A percentile compares a stretch with the other conserved stretches of the same genome.
These are phyloP conservation scores for Aspergillus hiratsukae DNA, from an alignment of 2,329 filamentous ascomycete genomes.

Conservation along the genomic window DNA sequence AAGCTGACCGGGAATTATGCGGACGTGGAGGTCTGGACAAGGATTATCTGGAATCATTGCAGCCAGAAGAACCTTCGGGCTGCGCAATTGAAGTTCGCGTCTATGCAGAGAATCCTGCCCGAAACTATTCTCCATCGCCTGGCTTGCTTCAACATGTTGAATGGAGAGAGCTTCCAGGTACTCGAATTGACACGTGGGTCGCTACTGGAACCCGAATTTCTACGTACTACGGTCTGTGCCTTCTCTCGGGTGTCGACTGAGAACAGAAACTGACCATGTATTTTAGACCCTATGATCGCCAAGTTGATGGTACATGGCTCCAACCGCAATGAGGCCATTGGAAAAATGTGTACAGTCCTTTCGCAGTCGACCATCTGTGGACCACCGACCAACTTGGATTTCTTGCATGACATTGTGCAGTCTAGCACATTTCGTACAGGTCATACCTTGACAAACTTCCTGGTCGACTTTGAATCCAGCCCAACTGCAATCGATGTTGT, in stretches of 20 bases:
- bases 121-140: constrained; percentile 55
- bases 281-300: constrained; percentile 49
- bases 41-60: constrained; percentile 39
- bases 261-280: neutral
- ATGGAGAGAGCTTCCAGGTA: constrained; percentile 48
- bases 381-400: constrained; percentile 56
- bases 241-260: neutral
- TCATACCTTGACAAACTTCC: constrained; percentile 55
- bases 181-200: constrained; percentile 62
- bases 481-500: constrained; percentile 54
- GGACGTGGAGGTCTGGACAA: constrained; percentile 44
- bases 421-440: constrained; percentile 46
- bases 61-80: constrained; percentile 42
- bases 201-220: constrained; percentile 54
- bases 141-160: constrained; percentile 55
- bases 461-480: constrained; percentile 48
- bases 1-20: constrained; percentile 48
- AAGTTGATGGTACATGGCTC: constrained; percentile 55
- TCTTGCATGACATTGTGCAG: constrained; percentile 48
- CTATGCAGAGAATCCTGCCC: constrained; percentile 56
- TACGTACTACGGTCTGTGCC: constrained; percentile 50
- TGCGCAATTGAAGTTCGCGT: constrained; percentile 52
- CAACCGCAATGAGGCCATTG: constrained; percentile 40
- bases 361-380: constrained; percentile 47
- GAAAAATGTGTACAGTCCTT: constrained; percentile 43